Percentiles rank a stretch among this genome's conserved stretches.
Conservation (phyloP, 768 basidiomycete genomes). For the Leucogyrophana mollusca region DNA sequence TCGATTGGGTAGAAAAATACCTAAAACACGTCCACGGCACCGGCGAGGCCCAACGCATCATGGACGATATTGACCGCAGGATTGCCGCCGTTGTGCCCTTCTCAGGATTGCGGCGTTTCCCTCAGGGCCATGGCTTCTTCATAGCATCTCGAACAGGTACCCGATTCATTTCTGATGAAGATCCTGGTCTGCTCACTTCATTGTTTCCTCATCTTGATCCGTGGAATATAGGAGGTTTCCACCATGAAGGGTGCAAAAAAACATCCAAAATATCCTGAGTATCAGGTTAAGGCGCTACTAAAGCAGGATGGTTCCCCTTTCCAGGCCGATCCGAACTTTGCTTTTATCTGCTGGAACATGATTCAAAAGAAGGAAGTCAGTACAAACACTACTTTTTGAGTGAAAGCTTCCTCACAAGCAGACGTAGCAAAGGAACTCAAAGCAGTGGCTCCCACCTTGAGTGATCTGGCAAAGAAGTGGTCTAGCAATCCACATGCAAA, state of each 20-base stretch:
- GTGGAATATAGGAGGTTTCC: not conserved
- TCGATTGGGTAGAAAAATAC: conserved; percentile 23
- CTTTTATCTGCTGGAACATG: conserved; percentile 10
- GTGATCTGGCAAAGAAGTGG: not conserved
- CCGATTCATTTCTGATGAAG: not conserved
- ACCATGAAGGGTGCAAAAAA: not conserved
- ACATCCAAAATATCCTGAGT: not conserved
- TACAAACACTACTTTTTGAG: not conserved
- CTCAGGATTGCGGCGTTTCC: conserved; percentile 27
- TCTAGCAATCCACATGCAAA: not conserved
- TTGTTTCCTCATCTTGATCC: not conserved
- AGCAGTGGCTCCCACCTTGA: not conserved
- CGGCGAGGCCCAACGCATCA: conserved; percentile 1
- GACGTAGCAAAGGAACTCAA: not conserved
- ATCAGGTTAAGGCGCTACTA: not conserved
- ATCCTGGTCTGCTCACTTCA: not conserved
- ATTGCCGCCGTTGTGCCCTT: conserved; percentile 27
- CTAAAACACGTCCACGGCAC: not conserved
- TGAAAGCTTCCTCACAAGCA: not conserved
- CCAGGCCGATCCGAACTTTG: not conserved
- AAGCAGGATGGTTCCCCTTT: not conserved
- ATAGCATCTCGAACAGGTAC: not conserved
- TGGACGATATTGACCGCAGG: conserved; percentile 8
- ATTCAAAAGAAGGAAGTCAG: conserved; percentile 11
- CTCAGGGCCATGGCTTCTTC: conserved; percentile 27